Evolutionary conservation across 2,329 filamentous ascomycete species (phyloP), one percentile per base, ranked within the genome.

Genomic region (Blastomyces parvus): DNA sequence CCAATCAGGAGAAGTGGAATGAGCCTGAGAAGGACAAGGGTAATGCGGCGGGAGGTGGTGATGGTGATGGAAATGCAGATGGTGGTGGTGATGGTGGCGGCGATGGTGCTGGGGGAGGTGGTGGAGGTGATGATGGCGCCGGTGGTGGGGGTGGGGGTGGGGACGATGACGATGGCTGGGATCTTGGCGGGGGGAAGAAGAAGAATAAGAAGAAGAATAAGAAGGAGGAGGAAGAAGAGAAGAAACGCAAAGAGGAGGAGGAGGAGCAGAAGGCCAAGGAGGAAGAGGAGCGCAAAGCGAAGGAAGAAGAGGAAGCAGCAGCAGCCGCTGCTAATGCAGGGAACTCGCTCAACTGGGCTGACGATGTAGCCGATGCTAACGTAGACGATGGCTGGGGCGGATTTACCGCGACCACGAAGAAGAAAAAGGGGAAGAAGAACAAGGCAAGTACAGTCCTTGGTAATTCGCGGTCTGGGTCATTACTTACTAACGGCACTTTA

Each of bases 351-450:
- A 78, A 74, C 68, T 81, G 79, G 79, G 78, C 78, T 60, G 77
- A 80, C 62, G 75, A 78, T 44, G 62, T 62, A 27, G 67, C 67
- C 4, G 73, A 69, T 61, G 76, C 74, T 38, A 74, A 74, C 17
- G 77, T 78, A 63, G 74, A 73, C 5, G 82, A 82, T 33, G 83
- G 83, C 68, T 77, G 78, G 1, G 86, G 82, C 80, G 79, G 74
- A 40, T 76, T 75, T 19, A 83, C 83, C 69, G 72, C 76, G 11
- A 69, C 78, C 65, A 69, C 78, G 64, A 79, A 77, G 65, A 84
- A 84, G 71, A 86, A 85, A 72, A 84, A 84, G 72, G 78, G 77
- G 67, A 79, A 79, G 66, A 84, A 83, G 66, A 82, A 60, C 50
- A 67, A 67, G 63, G 66, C 64, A 59, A 58, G 59, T 53, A 5